Evolutionary conservation across 176 grass and related monocot genomes (phyloP).

Genomic region (Musa schizocarpa): DNA sequence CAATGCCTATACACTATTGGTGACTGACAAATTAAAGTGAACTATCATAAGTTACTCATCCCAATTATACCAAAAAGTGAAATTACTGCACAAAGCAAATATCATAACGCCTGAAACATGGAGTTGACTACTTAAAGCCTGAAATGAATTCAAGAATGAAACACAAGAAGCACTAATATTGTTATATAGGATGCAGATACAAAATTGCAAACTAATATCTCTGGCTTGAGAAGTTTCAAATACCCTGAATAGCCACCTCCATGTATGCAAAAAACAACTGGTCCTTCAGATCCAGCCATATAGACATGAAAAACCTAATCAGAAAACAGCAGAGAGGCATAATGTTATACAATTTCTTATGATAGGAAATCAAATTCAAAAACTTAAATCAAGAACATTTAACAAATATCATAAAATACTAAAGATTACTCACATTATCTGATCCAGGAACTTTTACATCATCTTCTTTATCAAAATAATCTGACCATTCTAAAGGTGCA

Average conservation of each 20-base stretch:
- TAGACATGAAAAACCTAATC: slow-evolving; percentile 77
- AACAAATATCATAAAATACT: neutral
- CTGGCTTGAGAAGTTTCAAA: slow-evolving; percentile 1
- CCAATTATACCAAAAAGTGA: neutral
- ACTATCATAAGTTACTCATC: too few relatives aligned
- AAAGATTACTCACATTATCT: slow-evolving; percentile 50
- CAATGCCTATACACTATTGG: too few relatives aligned
- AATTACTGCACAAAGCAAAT: neutral
- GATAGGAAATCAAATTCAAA: neutral
- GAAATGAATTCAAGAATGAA: neutral
- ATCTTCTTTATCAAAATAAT: slow-evolving; percentile 84
- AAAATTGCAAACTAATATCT: slow-evolving; percentile 1
- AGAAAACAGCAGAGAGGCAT: neutral
- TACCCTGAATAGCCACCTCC: slow-evolving; percentile 96
- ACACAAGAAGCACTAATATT: neutral
- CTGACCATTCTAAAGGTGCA: slow-evolving; percentile 71
- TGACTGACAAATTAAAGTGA: too few relatives aligned
- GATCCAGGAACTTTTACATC: slow-evolving; percentile 54
- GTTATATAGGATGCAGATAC: slow-evolving; percentile 6
- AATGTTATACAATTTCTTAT: neutral
- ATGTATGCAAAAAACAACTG: slow-evolving; percentile 87
- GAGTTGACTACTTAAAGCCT: neutral
- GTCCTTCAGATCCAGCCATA: slow-evolving; percentile 68
- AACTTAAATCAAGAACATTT: slow-evolving; percentile 17
- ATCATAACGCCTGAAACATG: neutral